Evolutionary conservation across 176 grass and related monocot species (phyloP).

Genomic region (Luzula sylvatica): DNA sequence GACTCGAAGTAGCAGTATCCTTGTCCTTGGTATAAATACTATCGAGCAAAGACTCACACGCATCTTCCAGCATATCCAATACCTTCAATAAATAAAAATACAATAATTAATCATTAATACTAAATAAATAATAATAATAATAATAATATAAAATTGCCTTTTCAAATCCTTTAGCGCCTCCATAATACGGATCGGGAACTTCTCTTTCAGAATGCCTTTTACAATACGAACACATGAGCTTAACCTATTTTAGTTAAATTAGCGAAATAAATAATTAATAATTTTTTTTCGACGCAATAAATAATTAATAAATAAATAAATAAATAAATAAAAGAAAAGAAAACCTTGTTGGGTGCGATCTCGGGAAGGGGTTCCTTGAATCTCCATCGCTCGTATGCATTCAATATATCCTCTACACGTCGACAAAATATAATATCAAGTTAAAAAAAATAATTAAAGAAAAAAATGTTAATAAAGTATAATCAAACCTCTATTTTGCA

Average conservation of each 20-base stretch:
- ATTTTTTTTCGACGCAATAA: neutral
- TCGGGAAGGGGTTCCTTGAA: conserved; percentile 58
- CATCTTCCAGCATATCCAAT: conserved; percentile 81
- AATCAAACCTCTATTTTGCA: conserved; percentile 67
- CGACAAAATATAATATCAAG: conserved; percentile 12
- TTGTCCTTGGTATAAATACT: conserved; percentile 33
- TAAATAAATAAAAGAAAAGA: neutral
- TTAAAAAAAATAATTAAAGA: neutral
- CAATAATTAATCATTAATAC: neutral
- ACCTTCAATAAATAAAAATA: conserved; percentile 33
- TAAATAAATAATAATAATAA: neutral
- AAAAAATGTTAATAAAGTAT: neutral
- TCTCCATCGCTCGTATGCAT: conserved; percentile 81
- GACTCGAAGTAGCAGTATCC: conserved; percentile 28
- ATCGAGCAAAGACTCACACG: conserved; percentile 67
- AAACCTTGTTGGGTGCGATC: conserved; percentile 72
- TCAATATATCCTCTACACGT: conserved; percentile 76
- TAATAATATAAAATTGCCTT: conserved; percentile 32
- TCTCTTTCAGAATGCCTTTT: conserved; percentile 67
- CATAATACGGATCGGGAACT: conserved; percentile 98
- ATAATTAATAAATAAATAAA: neutral
- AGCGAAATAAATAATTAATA: neutral
- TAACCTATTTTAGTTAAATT: conserved; percentile 42
- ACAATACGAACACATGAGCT: conserved; percentile 94
- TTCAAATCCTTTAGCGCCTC: conserved; percentile 84